These are phyloP conservation scores for Stephania cephalantha DNA, from an alignment of 164 flowering plant genomes.

Conservation along the genomic window DNA sequence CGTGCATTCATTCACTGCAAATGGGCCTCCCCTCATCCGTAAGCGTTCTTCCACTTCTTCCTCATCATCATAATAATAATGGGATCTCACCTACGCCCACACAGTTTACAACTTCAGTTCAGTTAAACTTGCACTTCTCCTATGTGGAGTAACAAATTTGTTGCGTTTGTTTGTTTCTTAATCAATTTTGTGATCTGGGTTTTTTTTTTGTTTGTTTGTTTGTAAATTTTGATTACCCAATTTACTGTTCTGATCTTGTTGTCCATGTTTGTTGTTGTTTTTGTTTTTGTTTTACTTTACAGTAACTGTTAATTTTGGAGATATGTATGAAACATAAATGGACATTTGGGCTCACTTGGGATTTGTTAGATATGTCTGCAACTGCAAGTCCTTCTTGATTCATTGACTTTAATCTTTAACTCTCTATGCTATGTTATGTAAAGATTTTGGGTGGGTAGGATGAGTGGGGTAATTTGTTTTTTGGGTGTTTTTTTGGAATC, in stretches of 20 bases:
- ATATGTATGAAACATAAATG: background rate
- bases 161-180: background rate
- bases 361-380: constrained; percentile 9
- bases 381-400: background rate
- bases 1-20: background rate
- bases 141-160: background rate
- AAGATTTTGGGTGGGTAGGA: constrained; percentile 9
- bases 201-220: background rate
- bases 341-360: background rate
- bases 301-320: background rate
- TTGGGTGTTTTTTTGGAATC: background rate
- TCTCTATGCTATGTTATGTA: background rate
- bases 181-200: constrained; percentile 1
- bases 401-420: background rate
- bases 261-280: background rate
- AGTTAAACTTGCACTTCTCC: too few relatives aligned
- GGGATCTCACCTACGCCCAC: background rate
- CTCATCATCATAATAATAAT: too few relatives aligned
- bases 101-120: too few relatives aligned
- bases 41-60: background rate
- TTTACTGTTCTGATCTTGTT: background rate
- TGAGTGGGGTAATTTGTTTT: constrained; percentile 16
- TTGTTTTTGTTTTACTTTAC: background rate
- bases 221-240: background rate
- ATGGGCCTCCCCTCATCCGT: background rate